Evolutionary conservation across 768 basidiomycete species (phyloP).

Genomic region (Guyanaporus albipodus): DNA sequence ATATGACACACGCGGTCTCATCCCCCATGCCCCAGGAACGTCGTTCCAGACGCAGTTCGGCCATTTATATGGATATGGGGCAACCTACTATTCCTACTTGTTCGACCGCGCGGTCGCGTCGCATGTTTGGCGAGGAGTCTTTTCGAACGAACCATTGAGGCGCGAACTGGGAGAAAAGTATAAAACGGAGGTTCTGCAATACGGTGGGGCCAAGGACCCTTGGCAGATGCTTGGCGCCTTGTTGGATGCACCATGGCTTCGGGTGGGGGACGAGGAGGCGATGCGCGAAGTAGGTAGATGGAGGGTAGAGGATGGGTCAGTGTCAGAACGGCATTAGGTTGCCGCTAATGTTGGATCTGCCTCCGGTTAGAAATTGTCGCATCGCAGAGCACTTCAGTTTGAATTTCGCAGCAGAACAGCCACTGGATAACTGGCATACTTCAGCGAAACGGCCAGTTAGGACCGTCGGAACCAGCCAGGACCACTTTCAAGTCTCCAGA

Average conservation of each 20-base stretch:
- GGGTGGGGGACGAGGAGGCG: conserved; percentile 67
- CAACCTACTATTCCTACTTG: conserved; percentile 96
- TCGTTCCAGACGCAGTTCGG: conserved; percentile 96
- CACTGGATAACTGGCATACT: no score
- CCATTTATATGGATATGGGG: conserved; percentile 93
- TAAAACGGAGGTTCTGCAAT: conserved; percentile 68
- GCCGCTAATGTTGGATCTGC: not conserved
- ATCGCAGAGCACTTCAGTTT: no score
- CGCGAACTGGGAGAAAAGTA: conserved; percentile 78
- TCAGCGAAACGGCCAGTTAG: no score
- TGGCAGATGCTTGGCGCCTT: conserved; percentile 87
- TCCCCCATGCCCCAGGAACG: conserved; percentile 80
- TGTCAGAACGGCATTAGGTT: conserved; percentile 54
- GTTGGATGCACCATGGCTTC: conserved; percentile 61
- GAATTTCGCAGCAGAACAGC: conserved; percentile 3
- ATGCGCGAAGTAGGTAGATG: conserved; percentile 91
- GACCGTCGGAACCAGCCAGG: no score
- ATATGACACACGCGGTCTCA: conserved; percentile 65
- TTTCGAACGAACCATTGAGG: conserved; percentile 61
- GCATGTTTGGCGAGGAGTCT: conserved; percentile 80
- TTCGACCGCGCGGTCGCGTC: conserved; percentile 96
- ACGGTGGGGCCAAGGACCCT: conserved; percentile 88
- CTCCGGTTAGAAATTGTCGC: no score
- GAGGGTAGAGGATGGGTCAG: conserved; percentile 74
- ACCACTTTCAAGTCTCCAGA: no score